These are phyloP conservation scores for Mucor velutinosus DNA, from an alignment of 371 early-diverging fungal species.

Conservation along the genomic window DNA sequence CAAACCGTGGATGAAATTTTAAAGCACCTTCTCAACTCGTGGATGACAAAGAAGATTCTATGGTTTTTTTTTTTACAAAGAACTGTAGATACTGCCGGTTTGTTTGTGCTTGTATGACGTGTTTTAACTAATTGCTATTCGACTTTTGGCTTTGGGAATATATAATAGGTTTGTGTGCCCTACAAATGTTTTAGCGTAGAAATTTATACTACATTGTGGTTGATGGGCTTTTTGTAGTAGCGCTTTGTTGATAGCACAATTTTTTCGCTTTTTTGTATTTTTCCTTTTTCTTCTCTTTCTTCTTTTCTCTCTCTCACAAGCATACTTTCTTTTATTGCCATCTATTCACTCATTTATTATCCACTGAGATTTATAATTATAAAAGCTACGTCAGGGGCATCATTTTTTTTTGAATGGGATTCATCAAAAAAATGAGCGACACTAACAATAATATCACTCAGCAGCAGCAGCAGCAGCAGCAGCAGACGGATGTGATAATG, in stretches of 20 bases:
- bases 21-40: not conserved
- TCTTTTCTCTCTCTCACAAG: not conserved
- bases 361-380: not conserved
- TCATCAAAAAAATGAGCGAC: not conserved
- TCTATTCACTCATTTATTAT: not conserved
- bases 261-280: not conserved
- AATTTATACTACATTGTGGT: not conserved
- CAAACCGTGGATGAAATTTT: not conserved
- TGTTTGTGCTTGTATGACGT: conserved; percentile 11
- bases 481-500: not conserved
- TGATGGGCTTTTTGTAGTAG: not conserved
- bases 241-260: not conserved
- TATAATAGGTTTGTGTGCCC: conserved; percentile 1
- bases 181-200: not conserved
- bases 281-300: not conserved
- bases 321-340: not conserved
- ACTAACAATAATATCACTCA: not conserved
- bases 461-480: not conserved
- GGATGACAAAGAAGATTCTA: conserved; percentile 1
- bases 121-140: not conserved
- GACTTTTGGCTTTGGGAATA: conserved; percentile 1
- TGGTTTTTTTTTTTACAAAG: not conserved
- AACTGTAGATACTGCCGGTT: not conserved
- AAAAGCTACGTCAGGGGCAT: not conserved
- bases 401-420: not conserved